These are phyloP conservation scores for Skeletonema marinoi DNA, from an alignment of 108 stramenopile species.

Conservation along the genomic window DNA sequence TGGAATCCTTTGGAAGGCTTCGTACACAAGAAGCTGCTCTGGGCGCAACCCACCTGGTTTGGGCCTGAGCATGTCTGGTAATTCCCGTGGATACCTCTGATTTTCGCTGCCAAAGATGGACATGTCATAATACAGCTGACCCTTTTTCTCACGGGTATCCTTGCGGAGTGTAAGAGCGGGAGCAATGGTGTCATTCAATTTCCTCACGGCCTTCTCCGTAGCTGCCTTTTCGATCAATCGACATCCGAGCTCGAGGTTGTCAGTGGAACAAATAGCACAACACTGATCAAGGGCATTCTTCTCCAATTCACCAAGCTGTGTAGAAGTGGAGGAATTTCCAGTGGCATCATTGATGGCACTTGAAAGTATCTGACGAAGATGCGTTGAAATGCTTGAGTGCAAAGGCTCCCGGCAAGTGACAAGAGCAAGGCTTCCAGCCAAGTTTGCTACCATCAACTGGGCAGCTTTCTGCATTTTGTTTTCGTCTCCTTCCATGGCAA, in stretches of 20 bases:
- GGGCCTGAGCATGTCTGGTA: slow-evolving; percentile 94
- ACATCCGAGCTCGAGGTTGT: slow-evolving; percentile 97
- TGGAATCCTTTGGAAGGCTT: slow-evolving; percentile 92
- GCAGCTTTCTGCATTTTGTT: slow-evolving; percentile 95
- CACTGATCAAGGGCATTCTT: slow-evolving; percentile 89
- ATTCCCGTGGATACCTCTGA: slow-evolving; percentile 88
- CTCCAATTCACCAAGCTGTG: slow-evolving; percentile 74
- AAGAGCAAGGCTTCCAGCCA: slow-evolving; percentile 96
- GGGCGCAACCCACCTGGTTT: slow-evolving; percentile 90
- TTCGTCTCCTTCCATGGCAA: slow-evolving; percentile 97
- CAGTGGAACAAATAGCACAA: slow-evolving; percentile 91
- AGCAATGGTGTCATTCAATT: slow-evolving; percentile 91
- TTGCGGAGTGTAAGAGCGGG: slow-evolving; percentile 68
- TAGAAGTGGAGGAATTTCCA: slow-evolving; percentile 12
- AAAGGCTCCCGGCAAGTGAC: slow-evolving; percentile 97
- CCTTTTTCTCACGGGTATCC: slow-evolving; percentile 84
- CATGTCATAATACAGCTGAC: slow-evolving; percentile 95
- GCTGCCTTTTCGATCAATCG: slow-evolving; percentile 99
- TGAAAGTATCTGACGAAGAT: slow-evolving; percentile 88
- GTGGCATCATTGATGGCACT: slow-evolving; percentile 28
- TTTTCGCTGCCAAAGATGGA: slow-evolving; percentile 81
- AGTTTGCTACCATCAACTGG: slow-evolving; percentile 97
- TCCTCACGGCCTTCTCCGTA: slow-evolving; percentile 96
- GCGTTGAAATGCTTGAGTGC: slow-evolving; percentile 93
- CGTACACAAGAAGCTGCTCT: slow-evolving; percentile 95